Evolutionary conservation across 768 basidiomycete genomes (phyloP).

Genomic region (Calocera cornea): DNA sequence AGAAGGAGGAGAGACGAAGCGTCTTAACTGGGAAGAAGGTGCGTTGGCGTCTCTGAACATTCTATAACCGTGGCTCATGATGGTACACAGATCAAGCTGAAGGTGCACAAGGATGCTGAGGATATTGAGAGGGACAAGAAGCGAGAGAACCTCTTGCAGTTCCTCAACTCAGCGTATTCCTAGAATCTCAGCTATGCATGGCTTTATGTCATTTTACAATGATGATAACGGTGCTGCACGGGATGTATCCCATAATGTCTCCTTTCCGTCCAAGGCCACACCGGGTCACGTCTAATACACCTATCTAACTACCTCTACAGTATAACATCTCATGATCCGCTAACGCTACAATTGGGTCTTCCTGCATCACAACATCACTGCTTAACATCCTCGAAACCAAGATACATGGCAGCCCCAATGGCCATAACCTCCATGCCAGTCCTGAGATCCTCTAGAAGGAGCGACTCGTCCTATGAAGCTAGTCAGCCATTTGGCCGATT

Average conservation of each 20-base stretch:
- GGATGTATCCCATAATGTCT: too few relatives aligned
- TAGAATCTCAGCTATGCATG: constrained; percentile 9
- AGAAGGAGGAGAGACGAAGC: constrained; percentile 33
- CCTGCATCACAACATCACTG: background rate
- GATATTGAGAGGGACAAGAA: constrained; percentile 47
- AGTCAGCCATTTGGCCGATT: background rate
- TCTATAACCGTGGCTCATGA: background rate
- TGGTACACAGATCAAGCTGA: constrained; percentile 40
- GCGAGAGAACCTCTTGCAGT: constrained; percentile 38
- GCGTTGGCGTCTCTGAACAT: background rate
- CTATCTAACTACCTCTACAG: too few relatives aligned
- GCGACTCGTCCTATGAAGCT: background rate
- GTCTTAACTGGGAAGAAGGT: constrained; percentile 52
- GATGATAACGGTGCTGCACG: too few relatives aligned
- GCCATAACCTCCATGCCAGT: constrained; percentile 2
- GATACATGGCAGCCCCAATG: background rate
- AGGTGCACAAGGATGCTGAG: constrained; percentile 44
- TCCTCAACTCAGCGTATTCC: constrained; percentile 42
- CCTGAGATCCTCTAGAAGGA: background rate
- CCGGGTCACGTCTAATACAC: too few relatives aligned
- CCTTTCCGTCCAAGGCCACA: too few relatives aligned
- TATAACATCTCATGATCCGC: background rate
- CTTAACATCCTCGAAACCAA: background rate
- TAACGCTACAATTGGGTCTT: background rate
- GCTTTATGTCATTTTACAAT: too few relatives aligned